Base-by-base conservation (phyloP, 2,329 filamentous ascomycete genomes). In the Leptographium flavum region DNA sequence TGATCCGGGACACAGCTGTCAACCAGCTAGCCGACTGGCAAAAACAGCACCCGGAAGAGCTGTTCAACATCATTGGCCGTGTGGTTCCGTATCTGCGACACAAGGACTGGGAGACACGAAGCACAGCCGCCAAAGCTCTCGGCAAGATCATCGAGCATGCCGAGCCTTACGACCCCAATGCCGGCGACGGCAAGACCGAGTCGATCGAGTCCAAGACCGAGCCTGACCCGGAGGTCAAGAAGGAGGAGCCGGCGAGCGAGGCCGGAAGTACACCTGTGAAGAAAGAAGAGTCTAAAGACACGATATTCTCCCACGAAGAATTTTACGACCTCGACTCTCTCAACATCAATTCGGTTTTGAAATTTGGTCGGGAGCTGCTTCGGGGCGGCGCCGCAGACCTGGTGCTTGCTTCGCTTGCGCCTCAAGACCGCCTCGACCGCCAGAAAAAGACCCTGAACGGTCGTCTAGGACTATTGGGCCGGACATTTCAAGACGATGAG, bases 1-100 rank as follows among this genome's bases (percentile, higher is more conserved):
- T 98, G 54, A 96, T 98, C 60, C 82, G 93, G 54, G 94, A 95
- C 59, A 98, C 92, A 51, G 93, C 92, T 50, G 92, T 94, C 50
- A 87, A 93, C 59, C 92, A 98, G 66, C 74, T 98, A 51, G 92
- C 88, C 50, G 92, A 98, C 65, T 92, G 94, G 63, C 93, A 98
- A 65, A 96, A 95, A 61, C 85, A 92, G 62, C 92, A 96, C 57
- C 92, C 92, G 0, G 90, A 98, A 65, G 93, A 98, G 62, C 71
- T 98, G 1, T 96, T 96, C 66, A 95, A 96, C 59, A 74, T 98
- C 7, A 73, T 98, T 13, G 90, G 87, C 27, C 76, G 90, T 49
- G 88, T 98, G 28, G 81, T 98, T n/a, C 90, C 92, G 1, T 98
- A 95, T 62, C 73, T 98, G 27, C 79, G 86, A 47, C 90, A 92